phyloP scores from a whole-genome alignment of 805 yeast species.

The Pichia nakasei region DNA sequence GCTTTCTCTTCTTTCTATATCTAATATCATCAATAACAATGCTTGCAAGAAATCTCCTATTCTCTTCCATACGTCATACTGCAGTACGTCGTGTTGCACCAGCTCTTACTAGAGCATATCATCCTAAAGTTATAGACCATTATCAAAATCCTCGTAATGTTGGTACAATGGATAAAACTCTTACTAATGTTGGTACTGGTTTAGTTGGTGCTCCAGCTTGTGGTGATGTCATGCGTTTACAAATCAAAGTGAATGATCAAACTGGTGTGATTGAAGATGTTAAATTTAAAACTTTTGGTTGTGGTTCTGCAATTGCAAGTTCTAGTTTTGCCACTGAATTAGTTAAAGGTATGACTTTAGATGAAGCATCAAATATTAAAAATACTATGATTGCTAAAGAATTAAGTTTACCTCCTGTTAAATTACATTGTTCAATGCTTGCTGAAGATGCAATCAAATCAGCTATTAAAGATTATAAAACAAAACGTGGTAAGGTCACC shows the following conservation, averaged over 20 bases:
- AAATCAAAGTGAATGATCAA: constrained; percentile 83
- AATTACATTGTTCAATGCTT: constrained; percentile 95
- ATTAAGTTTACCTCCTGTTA: constrained; percentile 91
- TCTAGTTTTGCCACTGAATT: constrained; percentile 92
- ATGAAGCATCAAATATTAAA: constrained; percentile 87
- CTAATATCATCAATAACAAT: too few relatives aligned
- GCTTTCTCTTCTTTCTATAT: not conserved
- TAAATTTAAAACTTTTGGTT: constrained; percentile 97
- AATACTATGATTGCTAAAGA: constrained; percentile 94
- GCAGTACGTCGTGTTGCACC: not conserved
- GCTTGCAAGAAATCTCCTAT: not conserved
- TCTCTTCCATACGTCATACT: not conserved
- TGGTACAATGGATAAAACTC: constrained; percentile 78
- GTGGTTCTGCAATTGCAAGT: constrained; percentile 96
- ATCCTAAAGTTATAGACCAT: constrained; percentile 91
- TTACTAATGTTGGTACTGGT: constrained; percentile 84
- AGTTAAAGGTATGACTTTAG: constrained; percentile 89
- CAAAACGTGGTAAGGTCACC: constrained; percentile 64
- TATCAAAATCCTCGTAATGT: constrained; percentile 96
- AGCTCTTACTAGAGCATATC: constrained; percentile 37
- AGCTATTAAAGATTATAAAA: constrained; percentile 89
- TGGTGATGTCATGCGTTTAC: constrained; percentile 98
- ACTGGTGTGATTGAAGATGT: constrained; percentile 92
- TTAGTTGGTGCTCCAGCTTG: constrained; percentile 99
- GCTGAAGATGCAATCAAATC: constrained; percentile 98